phyloP scores from a whole-genome alignment of 805 yeast genomes.

The Candida anglica region DNA sequence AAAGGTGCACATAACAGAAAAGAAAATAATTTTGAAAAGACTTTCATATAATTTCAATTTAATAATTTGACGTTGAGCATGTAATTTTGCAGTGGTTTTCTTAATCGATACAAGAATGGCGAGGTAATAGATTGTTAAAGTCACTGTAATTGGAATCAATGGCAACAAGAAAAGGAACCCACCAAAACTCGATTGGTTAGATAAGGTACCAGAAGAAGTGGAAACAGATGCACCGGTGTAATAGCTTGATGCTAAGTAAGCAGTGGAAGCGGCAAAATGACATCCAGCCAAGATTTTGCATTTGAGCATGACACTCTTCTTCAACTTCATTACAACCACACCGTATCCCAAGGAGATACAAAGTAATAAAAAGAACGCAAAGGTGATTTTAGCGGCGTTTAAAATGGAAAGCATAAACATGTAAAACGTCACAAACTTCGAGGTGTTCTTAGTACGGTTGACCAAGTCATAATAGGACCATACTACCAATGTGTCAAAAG shows the following conservation, averaged over 20 bases:
- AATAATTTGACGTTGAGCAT: slow-evolving; percentile 85
- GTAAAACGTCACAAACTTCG: slow-evolving; percentile 63
- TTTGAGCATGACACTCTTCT: slow-evolving; percentile 66
- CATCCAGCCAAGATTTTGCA: slow-evolving; percentile 39
- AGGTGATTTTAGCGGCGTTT: slow-evolving; percentile 78
- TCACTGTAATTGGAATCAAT: slow-evolving; percentile 66
- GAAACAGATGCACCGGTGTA: slow-evolving; percentile 20
- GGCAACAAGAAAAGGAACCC: slow-evolving; percentile 48
- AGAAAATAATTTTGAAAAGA: slow-evolving; percentile 69
- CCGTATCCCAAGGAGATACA: slow-evolving; percentile 93
- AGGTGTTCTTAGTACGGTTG: slow-evolving; percentile 50
- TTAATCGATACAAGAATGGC: slow-evolving; percentile 70
- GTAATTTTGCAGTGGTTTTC: slow-evolving; percentile 67
- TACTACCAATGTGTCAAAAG: slow-evolving; percentile 77
- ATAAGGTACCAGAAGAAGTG: slow-evolving; percentile 35
- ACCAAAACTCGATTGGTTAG: slow-evolving; percentile 48
- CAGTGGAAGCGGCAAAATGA: slow-evolving; percentile 32
- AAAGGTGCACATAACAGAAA: slow-evolving; percentile 65
- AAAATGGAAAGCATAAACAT: slow-evolving; percentile 74
- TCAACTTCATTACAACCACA: slow-evolving; percentile 82
- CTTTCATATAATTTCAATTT: slow-evolving; percentile 83
- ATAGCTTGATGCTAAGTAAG: slow-evolving; percentile 33
- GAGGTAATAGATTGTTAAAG: slow-evolving; percentile 70
- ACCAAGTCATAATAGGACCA: slow-evolving; percentile 90
- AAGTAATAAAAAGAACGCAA: slow-evolving; percentile 81